These are phyloP conservation scores for Fusarium sambucinum DNA, from an alignment of 2,329 filamentous ascomycete species.

Conservation along the genomic window DNA sequence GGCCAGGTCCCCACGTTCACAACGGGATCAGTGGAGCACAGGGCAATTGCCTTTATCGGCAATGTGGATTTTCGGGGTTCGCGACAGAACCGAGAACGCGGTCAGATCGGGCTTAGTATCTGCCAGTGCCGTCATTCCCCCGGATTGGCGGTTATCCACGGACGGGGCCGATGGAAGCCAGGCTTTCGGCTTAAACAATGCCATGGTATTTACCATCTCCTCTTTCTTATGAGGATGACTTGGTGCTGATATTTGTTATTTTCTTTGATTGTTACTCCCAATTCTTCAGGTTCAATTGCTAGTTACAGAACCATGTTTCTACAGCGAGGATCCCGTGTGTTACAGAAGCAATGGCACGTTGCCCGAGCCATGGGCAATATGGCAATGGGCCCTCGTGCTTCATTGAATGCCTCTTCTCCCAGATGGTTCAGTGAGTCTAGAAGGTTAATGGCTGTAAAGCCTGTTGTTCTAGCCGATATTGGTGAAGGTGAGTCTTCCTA, in stretches of 20 bases:
- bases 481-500: conserved; percentile 73
- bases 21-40: conserved; percentile 35
- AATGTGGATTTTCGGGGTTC: conserved; percentile 17
- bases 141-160: conserved; percentile 56
- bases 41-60: conserved; percentile 36
- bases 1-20: conserved; percentile 16
- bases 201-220: conserved; percentile 40
- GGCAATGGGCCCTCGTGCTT: conserved; percentile 48
- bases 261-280: conserved; percentile 32
- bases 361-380: conserved; percentile 57
- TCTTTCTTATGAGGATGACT: conserved; percentile 36
- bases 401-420: conserved; percentile 49
- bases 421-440: conserved; percentile 66
- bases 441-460: conserved; percentile 73
- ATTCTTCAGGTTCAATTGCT: conserved; percentile 32
- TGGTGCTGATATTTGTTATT: conserved; percentile 23
- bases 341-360: conserved; percentile 64
- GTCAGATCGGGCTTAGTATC: conserved; percentile 41
- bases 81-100: conserved; percentile 34
- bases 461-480: conserved; percentile 86
- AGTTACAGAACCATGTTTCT: conserved; percentile 63
- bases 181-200: conserved; percentile 48
- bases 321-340: conserved; percentile 62
- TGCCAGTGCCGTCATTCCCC: conserved; percentile 44
- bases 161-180: conserved; percentile 51